Evolutionary conservation across 2,329 filamentous ascomycete genomes (phyloP).

Genomic region (Trichoderma aggressivum): DNA sequence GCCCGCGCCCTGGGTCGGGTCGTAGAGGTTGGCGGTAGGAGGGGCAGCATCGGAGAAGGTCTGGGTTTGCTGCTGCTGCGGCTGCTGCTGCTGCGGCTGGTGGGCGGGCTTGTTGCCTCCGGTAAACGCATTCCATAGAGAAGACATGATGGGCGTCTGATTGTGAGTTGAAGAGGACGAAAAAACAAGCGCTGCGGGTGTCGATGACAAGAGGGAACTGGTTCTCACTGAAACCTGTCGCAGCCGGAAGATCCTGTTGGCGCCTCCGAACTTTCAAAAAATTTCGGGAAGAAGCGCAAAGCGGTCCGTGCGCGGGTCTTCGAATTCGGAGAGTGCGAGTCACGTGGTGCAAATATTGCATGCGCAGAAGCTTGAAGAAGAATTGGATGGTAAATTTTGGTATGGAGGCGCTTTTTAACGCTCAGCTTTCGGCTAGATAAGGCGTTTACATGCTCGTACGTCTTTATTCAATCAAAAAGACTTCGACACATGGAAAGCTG

Average conservation of each 20-base stretch:
- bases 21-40: slow-evolving; percentile 59
- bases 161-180: neutral
- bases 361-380: neutral
- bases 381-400: neutral
- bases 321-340: neutral
- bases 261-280: slow-evolving; percentile 23
- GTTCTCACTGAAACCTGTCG: slow-evolving; percentile 7
- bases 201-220: slow-evolving; percentile 18
- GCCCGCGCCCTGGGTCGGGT: slow-evolving; percentile 71
- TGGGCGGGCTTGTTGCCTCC: slow-evolving; percentile 51
- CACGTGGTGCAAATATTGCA: slow-evolving; percentile 13
- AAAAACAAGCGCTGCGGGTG: neutral
- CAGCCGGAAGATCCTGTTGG: slow-evolving; percentile 15
- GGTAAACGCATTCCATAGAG: slow-evolving; percentile 61
- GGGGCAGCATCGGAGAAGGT: slow-evolving; percentile 29
- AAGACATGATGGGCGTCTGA: slow-evolving; percentile 44
- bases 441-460: neutral
- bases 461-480: neutral
- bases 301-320: slow-evolving; percentile 26
- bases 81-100: slow-evolving; percentile 30
- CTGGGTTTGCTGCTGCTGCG: slow-evolving; percentile 31
- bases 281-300: slow-evolving; percentile 28
- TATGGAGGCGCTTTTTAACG: neutral
- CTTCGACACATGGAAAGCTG: neutral
- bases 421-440: neutral